Evolutionary conservation across 208 protist species (phyloP).

Genomic region (Tetramitus jugosus): DNA sequence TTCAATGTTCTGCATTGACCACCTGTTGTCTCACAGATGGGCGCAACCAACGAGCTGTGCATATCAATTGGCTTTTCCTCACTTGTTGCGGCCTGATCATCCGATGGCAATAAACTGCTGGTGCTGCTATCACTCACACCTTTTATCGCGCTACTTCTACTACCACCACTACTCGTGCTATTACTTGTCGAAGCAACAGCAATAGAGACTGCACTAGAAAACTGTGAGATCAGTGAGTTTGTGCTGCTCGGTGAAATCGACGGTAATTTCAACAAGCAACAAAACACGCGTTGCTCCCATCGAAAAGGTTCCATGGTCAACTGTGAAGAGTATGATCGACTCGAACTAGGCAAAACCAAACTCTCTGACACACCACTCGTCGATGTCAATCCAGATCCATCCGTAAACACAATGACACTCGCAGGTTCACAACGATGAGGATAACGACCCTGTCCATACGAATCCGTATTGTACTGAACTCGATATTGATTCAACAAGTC

Average conservation of each 20-base stretch:
- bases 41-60: not conserved
- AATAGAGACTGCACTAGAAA: too few species aligned
- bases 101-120: too few species aligned
- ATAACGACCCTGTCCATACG: not conserved
- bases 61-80: not conserved
- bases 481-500: slow-evolving; percentile 5
- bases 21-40: slow-evolving; percentile 15
- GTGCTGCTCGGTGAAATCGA: not conserved
- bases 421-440: not conserved
- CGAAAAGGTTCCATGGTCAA: slow-evolving; percentile 17
- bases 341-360: not conserved
- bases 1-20: not conserved
- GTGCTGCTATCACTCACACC: too few species aligned
- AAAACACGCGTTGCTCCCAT: slow-evolving; percentile 22
- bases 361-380: not conserved
- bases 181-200: too few species aligned
- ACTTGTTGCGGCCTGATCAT: not conserved
- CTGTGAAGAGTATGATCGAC: not conserved
- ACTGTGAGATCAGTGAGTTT: not conserved
- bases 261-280: not conserved
- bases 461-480: not conserved
- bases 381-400: not conserved
- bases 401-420: not conserved
- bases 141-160: too few species aligned
- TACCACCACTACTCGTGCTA: too few species aligned